Percentiles rank a stretch among this genome's conserved stretches.
Evolutionary conservation across 495 filamentous ascomycete genomes (phyloP).

Genomic region (Penicillium coprophilum): DNA sequence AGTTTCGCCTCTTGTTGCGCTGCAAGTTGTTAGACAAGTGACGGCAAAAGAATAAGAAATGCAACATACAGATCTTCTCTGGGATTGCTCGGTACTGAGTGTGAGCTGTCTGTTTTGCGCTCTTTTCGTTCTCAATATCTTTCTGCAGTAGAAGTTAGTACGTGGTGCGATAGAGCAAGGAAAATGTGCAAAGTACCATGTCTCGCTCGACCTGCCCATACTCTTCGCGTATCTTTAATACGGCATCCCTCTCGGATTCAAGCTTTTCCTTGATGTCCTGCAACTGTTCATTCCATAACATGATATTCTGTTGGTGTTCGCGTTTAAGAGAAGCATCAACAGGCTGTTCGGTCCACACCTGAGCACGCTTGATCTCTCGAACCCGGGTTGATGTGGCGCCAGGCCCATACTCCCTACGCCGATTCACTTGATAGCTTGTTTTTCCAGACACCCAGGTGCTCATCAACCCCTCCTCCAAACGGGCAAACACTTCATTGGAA

Average conservation of each 20-base stretch:
- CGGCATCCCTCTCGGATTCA: constrained; percentile 32
- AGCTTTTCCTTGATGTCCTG: constrained; percentile 36
- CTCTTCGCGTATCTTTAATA: constrained; percentile 39
- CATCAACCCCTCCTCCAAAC: constrained; percentile 53
- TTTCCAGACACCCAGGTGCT: constrained; percentile 62
- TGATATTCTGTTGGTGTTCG: constrained; percentile 45
- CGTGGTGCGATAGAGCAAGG: background rate
- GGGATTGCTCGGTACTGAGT: constrained; percentile 66
- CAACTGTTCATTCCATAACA: constrained; percentile 43
- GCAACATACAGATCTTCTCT: constrained; percentile 61
- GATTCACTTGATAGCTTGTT: constrained; percentile 56
- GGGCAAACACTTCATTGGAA: constrained; percentile 59
- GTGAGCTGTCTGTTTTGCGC: constrained; percentile 57
- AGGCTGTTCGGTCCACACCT: constrained; percentile 74
- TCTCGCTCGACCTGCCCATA: constrained; percentile 28
- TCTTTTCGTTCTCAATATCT: constrained; percentile 53
- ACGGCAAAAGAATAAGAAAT: background rate
- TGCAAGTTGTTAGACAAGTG: constrained; percentile 28
- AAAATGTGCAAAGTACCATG: constrained; percentile 33
- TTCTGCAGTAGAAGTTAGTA: constrained; percentile 35
- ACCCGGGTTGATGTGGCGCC: constrained; percentile 64
- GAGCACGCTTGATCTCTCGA: constrained; percentile 52
- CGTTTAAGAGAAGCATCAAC: constrained; percentile 62
- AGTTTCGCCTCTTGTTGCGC: constrained; percentile 55
- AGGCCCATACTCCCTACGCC: constrained; percentile 73